phyloP scores from a whole-genome alignment of 768 basidiomycete genomes.

The Russula olivacea region DNA sequence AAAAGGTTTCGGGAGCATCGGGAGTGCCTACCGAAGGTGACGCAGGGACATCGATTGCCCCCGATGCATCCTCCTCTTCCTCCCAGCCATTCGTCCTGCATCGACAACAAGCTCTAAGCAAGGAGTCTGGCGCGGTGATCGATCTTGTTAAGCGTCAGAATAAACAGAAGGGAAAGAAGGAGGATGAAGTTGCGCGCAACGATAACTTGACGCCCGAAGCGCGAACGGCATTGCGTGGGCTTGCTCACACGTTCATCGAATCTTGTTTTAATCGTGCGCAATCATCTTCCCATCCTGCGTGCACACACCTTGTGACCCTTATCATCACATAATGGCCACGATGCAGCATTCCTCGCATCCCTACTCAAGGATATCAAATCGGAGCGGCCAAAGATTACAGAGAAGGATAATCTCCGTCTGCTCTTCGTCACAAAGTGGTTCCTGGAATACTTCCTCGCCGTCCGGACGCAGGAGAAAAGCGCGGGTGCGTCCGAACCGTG shows the following conservation, averaged over 20 bases:
- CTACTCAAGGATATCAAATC: conserved; percentile 91
- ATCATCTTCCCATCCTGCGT: background rate
- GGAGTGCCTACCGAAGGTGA: conserved; percentile 28
- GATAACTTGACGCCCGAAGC: conserved; percentile 67
- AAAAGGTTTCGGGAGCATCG: conserved; percentile 32
- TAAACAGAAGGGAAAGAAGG: conserved; percentile 53
- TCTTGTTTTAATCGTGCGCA: conserved; percentile 84
- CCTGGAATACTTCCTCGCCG: conserved; percentile 77
- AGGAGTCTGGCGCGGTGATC: conserved; percentile 61
- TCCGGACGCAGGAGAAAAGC: conserved; percentile 40
- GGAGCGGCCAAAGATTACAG: conserved; percentile 87
- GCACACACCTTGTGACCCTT: conserved; percentile 5
- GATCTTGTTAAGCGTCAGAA: conserved; percentile 51
- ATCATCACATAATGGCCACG: background rate
- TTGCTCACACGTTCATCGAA: conserved; percentile 71
- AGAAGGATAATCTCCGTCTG: conserved; percentile 88
- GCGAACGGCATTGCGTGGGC: conserved; percentile 52
- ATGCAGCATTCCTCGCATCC: conserved; percentile 76
- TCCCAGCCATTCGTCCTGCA: conserved; percentile 71
- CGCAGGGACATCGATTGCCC: conserved; percentile 26
- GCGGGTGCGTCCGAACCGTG: conserved; percentile 40
- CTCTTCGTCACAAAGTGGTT: conserved; percentile 88
- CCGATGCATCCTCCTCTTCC: conserved; percentile 32
- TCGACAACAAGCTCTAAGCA: conserved; percentile 72
- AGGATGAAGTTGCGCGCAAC: conserved; percentile 61